Evolutionary conservation across 225 moss, liverwort and hornwort species (phyloP).

Genomic region (Sphagnum contortum): DNA sequence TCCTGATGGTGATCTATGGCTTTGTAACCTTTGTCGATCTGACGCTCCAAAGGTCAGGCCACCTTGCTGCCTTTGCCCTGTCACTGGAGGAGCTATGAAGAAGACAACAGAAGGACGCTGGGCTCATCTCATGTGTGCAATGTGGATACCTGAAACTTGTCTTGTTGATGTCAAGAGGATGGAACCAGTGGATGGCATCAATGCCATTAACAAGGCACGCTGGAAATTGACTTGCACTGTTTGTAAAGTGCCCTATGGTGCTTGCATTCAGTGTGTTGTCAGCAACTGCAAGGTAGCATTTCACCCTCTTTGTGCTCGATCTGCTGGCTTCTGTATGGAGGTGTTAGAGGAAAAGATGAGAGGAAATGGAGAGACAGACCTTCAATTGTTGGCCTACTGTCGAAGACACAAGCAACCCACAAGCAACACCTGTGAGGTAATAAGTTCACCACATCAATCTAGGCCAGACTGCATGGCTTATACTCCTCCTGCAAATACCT

Average conservation of each 20-base stretch:
- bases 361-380: constrained; percentile 54
- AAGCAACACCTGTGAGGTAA: constrained; percentile 31
- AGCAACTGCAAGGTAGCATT: constrained; percentile 72
- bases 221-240: constrained; percentile 88
- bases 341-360: constrained; percentile 60
- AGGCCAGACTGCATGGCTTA: constrained; percentile 41
- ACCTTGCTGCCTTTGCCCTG: constrained; percentile 93
- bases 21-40: constrained; percentile 86
- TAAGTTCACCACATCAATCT: constrained; percentile 20
- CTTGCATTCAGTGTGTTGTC: constrained; percentile 86
- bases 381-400: constrained; percentile 79
- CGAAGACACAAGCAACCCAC: constrained; percentile 69
- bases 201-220: constrained; percentile 81
- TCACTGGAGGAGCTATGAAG: constrained; percentile 90
- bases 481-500: constrained; percentile 48
- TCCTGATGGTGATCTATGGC: constrained; percentile 96
- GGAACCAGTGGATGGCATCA: constrained; percentile 96
- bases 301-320: constrained; percentile 91
- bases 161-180: constrained; percentile 83
- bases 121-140: constrained; percentile 93
- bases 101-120: constrained; percentile 81
- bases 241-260: constrained; percentile 92
- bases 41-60: constrained; percentile 73
- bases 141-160: constrained; percentile 99
- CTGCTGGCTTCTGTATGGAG: constrained; percentile 78